Conservation (phyloP, 371 early-diverging fungal genomes). For the Dinochytrium kinnereticum region DNA sequence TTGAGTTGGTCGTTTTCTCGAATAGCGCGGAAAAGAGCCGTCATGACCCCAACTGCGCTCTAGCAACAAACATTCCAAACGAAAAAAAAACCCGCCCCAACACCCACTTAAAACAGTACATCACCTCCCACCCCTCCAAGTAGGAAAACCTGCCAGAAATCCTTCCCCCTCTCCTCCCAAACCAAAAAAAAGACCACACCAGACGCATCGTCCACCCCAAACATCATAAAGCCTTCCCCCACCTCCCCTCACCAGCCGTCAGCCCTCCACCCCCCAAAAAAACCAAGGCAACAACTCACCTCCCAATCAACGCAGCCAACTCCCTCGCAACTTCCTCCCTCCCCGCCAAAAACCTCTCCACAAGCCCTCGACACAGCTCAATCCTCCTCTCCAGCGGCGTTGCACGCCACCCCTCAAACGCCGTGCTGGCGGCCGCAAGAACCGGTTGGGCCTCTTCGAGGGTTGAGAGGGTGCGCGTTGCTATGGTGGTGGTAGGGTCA, state of each 20-base stretch:
- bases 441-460: conserved; percentile 26
- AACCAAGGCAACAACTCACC: conserved; percentile 34
- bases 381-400: conserved; percentile 62
- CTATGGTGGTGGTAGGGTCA: too few species aligned
- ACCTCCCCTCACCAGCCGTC: too few species aligned
- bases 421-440: conserved; percentile 29
- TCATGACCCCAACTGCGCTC: too few species aligned
- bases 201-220: too few species aligned
- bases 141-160: not conserved
- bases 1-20: not conserved
- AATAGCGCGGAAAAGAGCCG: too few species aligned
- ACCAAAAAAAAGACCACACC: not conserved
- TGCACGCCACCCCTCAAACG: conserved; percentile 36
- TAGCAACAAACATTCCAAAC: too few species aligned
- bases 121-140: too few species aligned
- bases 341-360: conserved; percentile 62
- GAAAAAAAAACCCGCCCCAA: too few species aligned
- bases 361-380: conserved; percentile 59
- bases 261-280: not conserved
- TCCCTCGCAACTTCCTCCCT: conserved; percentile 67
- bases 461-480: not conserved
- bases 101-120: too few species aligned
- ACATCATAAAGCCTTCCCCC: too few species aligned
- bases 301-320: conserved; percentile 73
- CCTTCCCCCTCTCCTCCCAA: not conserved